A percentile compares a stretch with the other conserved stretches of the same genome.
Conservation (phyloP, 257 asterid species). For the Scutellaria baicalensis region DNA sequence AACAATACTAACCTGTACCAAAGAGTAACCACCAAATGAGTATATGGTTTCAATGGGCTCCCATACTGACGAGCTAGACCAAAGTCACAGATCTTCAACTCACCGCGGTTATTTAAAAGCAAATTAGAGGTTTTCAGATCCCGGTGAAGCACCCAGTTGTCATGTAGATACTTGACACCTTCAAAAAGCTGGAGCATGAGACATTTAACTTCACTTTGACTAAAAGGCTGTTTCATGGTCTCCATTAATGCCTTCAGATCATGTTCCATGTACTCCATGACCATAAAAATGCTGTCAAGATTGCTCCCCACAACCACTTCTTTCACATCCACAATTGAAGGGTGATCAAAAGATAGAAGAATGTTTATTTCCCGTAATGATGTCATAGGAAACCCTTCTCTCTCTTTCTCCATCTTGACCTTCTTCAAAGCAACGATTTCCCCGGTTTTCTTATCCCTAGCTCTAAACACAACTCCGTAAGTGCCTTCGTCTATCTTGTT, state of each 20-base stretch:
- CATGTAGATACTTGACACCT: slow-evolving; percentile 85
- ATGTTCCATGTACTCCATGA: slow-evolving; percentile 98
- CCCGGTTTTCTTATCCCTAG: slow-evolving; percentile 80
- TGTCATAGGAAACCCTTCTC: slow-evolving; percentile 94
- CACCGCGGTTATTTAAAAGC: slow-evolving; percentile 75
- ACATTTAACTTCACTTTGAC: slow-evolving; percentile 90
- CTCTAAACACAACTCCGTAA: slow-evolving; percentile 87
- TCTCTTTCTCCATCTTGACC: slow-evolving; percentile 95
- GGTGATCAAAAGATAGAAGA: slow-evolving; percentile 76
- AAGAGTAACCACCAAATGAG: slow-evolving; percentile 89
- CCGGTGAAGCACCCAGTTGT: slow-evolving; percentile 91
- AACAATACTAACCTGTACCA: slow-evolving; percentile 84
- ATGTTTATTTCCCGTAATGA: slow-evolving; percentile 85
- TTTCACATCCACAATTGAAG: slow-evolving; percentile 84
- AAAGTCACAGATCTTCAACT: slow-evolving; percentile 90
- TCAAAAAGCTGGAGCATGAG: slow-evolving; percentile 87
- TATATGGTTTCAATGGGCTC: slow-evolving; percentile 84
- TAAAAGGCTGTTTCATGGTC: slow-evolving; percentile 81
- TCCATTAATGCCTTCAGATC: slow-evolving; percentile 90
- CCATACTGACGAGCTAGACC: slow-evolving; percentile 97
- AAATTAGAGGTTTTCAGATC: slow-evolving; percentile 89
- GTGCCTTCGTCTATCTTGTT: slow-evolving; percentile 95
- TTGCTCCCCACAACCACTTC: slow-evolving; percentile 88
- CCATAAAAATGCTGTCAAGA: slow-evolving; percentile 90
- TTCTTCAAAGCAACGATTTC: slow-evolving; percentile 92